Evolutionary conservation across 495 filamentous ascomycete genomes (phyloP).

Genomic region (Choiromyces venosus): DNA sequence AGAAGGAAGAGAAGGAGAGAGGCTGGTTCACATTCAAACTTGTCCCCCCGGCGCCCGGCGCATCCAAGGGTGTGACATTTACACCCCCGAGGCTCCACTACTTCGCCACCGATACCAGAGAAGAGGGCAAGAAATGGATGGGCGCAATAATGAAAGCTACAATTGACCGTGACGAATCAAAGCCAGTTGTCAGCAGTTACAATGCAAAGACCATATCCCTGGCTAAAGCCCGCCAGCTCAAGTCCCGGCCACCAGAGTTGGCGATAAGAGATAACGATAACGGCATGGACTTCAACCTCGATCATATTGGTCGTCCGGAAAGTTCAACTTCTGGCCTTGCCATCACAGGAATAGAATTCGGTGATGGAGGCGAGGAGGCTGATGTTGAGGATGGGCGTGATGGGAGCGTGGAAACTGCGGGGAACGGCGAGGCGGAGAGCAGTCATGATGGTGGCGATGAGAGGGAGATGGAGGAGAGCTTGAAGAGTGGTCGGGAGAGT

Average conservation of each 20-base stretch:
- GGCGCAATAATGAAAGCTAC: constrained; percentile 98
- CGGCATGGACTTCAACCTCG: constrained; percentile 3
- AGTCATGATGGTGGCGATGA: constrained; percentile 4
- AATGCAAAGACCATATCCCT: constrained; percentile 89
- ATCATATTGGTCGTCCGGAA: not conserved
- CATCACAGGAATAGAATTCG: constrained; percentile 34
- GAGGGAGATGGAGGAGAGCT: not conserved
- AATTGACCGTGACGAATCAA: constrained; percentile 83
- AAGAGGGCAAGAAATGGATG: constrained; percentile 94
- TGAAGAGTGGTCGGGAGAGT: not conserved
- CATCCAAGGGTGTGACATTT: constrained; percentile 87
- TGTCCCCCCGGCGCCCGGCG: constrained; percentile 79
- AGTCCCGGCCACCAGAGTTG: constrained; percentile 67
- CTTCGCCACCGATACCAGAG: constrained; percentile 86
- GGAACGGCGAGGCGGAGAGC: constrained; percentile 5
- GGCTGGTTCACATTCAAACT: constrained; percentile 92
- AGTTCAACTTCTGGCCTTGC: constrained; percentile 28
- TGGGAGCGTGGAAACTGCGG: constrained; percentile 15
- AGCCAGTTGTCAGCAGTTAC: constrained; percentile 79
- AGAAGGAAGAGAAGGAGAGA: constrained; percentile 36
- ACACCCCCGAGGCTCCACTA: constrained; percentile 96
- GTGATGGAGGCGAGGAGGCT: constrained; percentile 29
- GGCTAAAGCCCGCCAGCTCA: constrained; percentile 73
- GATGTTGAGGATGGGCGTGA: constrained; percentile 33
- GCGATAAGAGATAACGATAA: constrained; percentile 16